Evolutionary conservation across 495 filamentous ascomycete genomes (phyloP), one percentile per base, ranked within the genome.

Genomic region (Penicillium angulare): DNA sequence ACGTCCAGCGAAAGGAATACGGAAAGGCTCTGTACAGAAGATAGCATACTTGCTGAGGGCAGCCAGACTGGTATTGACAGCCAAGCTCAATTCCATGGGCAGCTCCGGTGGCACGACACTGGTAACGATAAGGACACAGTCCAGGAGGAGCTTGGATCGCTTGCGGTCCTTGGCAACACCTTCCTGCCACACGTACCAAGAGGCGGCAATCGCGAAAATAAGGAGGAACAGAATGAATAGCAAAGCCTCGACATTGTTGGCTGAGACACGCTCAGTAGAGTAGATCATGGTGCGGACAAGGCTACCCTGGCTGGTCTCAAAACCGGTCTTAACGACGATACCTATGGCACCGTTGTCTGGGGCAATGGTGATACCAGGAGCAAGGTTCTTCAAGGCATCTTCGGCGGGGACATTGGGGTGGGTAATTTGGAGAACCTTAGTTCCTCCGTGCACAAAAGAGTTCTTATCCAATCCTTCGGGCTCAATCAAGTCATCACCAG

Each of bases 101-200:
- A 99, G 80, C 64, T 99, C 93, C 7, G 93, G 93, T 16, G 93
- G 93, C 3, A 99, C 93, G 47, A 99, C 93, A 63, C 90, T 96
- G 16, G 93, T 99, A 55, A 97, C 80, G 60, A 99, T 99, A 50
- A 99, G 82, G 59, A 99, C 85, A 71, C 93, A 99, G 69, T 99
- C 93, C 45, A 99, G 83, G 49, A 99, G 80, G 24, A 99, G 80
- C 80, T 99, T 99, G 17, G 90, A 96, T 50, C 93, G 84, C 78
- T 97, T 97, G 60, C 93, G 86, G 66, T 97, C 92, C 73, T 86
- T 87, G 47, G 79, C 71, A 31, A 97, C 92, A 72, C 93, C 93
- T 69, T 99, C 92, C 50, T 90, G 83, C 93, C 93, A 99, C 41
- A 99, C 93, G 66, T 99, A 99, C 93, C 95, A 97, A n/a, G 92